Percentiles rank a stretch among this genome's conserved stretches.
phyloP scores from a whole-genome alignment of 2,329 filamentous ascomycete species.

The Ophiostoma populinum region DNA sequence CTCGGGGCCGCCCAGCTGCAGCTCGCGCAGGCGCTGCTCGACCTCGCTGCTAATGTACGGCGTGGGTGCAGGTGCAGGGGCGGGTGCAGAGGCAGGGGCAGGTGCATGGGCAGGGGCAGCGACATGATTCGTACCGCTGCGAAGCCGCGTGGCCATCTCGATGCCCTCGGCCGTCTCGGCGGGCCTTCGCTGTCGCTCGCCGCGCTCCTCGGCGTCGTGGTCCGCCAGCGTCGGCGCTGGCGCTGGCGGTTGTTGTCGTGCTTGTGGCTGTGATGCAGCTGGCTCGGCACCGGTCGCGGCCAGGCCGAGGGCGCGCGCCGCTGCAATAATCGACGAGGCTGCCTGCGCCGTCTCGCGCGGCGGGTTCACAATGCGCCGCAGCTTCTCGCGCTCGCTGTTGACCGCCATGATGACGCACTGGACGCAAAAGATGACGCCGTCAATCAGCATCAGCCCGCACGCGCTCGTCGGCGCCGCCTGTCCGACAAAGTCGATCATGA shows the following conservation, averaged over 20 bases:
- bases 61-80: conserved; percentile 9
- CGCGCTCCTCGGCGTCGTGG: conserved; percentile 1
- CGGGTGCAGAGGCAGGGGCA: too few species aligned
- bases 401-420: conserved; percentile 50
- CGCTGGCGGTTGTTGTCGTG: conserved; percentile 12
- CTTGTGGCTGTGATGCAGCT: too few species aligned
- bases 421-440: conserved; percentile 35
- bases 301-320: conserved; percentile 13
- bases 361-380: conserved; percentile 30
- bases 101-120: too few species aligned
- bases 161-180: conserved; percentile 24
- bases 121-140: too few species aligned
- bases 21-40: conserved; percentile 3
- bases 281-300: too few species aligned
- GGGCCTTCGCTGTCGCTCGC: conserved; percentile 6
- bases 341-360: conserved; percentile 8
- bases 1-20: conserved; percentile 6
- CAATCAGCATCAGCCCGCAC: conserved; percentile 35
- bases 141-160: conserved; percentile 22
- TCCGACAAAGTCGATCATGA: conserved; percentile 51
- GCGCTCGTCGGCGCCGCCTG: conserved; percentile 44
- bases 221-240: conserved; percentile 14
- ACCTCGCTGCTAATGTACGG: conserved; percentile 9
- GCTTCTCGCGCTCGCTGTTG: conserved; percentile 39
- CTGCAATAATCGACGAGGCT: conserved; percentile 8